Evolutionary conservation across 2,329 filamentous ascomycete species (phyloP), one percentile per base, ranked within the genome.

Genomic region (Diaporthe vaccinii): DNA sequence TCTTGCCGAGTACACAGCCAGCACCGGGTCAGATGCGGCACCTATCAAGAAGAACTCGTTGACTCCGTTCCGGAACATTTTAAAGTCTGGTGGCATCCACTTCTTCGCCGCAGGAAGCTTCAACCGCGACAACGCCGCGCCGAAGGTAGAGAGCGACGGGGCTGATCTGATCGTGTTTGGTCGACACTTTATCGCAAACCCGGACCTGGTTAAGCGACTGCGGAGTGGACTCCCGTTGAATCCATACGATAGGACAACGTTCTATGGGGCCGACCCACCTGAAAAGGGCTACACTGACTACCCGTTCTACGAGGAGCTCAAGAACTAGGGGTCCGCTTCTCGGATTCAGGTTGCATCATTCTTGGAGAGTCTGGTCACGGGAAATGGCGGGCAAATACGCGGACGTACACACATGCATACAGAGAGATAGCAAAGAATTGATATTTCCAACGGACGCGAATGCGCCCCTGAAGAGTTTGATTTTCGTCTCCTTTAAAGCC

Each of bases 101-200:
- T 87, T 91, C 41, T 77, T 92, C 4, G 78, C 91, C n/a, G 86
- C 86, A 1, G 87, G 88, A 62, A 87, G 86, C 2, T 89, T 85
- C 78, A 83, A 81, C 41, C 77, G 83, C 0, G 84, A 82, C 51
- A 81, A 82, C 58, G 82, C 84, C 0, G 84, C 83, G 1, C 83
- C 88, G 80, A 77, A 88, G 73, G 58, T 83, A 4, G 84, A 87
- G 74, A 81, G 79, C 20, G 82, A 84, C n/a, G 81, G 82, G 31
- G 84, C 87, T 59, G 79, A 88, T n/a, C 81, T 81, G 28, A 82
- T 88, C 22, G 86, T 85, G 1, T 89, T 89, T 79, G 88, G 88
- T 14, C 80, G 87, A 25, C 84, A 84, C 73, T 89, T 88, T 74
- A 87, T 89, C 77, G 82, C 83, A 28, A 89, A 83, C 12, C 88